Evolutionary conservation across 441 rosid species (phyloP).

Genomic region (Eugenia klotzschiana): DNA sequence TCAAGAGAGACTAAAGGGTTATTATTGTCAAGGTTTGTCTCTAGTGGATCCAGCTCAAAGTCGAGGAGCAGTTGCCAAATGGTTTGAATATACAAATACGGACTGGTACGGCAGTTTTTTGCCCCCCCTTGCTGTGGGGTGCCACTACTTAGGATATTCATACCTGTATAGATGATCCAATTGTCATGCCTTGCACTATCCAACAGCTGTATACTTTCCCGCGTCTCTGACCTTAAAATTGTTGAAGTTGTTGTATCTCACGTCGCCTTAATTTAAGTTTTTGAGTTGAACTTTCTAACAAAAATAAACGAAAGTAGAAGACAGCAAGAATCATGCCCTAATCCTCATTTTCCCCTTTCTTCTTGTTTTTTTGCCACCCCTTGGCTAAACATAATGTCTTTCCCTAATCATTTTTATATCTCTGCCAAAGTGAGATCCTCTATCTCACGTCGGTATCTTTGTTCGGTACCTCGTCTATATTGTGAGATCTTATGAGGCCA

Average conservation of each 20-base stretch:
- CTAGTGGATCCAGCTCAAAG: not conserved
- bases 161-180: not conserved
- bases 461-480: not conserved
- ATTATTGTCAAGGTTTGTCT: not conserved
- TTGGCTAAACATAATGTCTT: not conserved
- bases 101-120: not conserved
- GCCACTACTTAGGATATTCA: not conserved
- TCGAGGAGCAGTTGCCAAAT: not conserved
- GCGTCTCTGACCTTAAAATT: not conserved
- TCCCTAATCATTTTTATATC: not conserved
- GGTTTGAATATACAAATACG: not conserved
- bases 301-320: not conserved
- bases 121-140: not conserved
- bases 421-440: not conserved
- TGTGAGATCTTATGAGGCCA: accelerated
- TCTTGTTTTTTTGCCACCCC: not conserved
- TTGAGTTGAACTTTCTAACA: too few species aligned
- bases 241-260: too few species aligned
- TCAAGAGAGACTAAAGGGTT: not conserved
- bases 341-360: not conserved
- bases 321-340: not conserved
- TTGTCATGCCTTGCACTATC: not conserved
- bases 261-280: too few species aligned
- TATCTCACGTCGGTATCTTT: not conserved
- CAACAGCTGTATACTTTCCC: not conserved